Conservation (phyloP, 768 basidiomycete genomes). For the Trichaptum fuscoviolaceum region DNA sequence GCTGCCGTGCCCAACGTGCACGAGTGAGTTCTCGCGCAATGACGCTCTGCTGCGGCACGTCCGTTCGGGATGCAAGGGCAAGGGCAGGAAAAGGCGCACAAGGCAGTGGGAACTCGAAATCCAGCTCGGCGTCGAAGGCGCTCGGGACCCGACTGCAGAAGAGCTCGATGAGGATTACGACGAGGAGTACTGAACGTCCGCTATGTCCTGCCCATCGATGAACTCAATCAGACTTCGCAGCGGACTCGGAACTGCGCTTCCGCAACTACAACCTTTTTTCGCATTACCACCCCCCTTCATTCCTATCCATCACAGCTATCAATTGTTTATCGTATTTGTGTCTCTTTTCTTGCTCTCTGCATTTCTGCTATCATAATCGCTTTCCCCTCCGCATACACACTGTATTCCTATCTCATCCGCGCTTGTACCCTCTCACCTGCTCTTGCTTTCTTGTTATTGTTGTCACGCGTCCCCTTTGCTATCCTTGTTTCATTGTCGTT, state of each 20-base stretch:
- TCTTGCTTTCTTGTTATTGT: not conserved
- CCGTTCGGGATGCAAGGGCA: not conserved
- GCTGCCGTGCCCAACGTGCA: not conserved
- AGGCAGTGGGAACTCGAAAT: not conserved
- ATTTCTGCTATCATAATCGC: not conserved
- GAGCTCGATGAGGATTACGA: not conserved
- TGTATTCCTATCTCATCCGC: not conserved
- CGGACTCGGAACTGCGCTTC: not conserved
- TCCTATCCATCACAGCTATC: not conserved
- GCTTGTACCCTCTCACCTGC: not conserved
- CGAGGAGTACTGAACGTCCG: not conserved
- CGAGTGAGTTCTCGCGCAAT: not conserved
- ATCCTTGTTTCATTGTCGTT: not conserved
- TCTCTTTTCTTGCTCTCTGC: not conserved
- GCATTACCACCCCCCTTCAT: not conserved
- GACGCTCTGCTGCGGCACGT: not conserved
- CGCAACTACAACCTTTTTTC: not conserved
- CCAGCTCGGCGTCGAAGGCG: not conserved
- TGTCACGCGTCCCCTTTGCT: not conserved
- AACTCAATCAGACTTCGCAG: too few species aligned
- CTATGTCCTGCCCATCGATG: too few species aligned
- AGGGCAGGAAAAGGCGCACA: not conserved
- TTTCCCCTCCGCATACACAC: not conserved
- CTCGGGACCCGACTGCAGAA: not conserved
- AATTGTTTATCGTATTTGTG: not conserved